These are phyloP conservation scores for Pezicula radicicola DNA, from an alignment of 2,329 filamentous ascomycete species.

Conservation along the genomic window DNA sequence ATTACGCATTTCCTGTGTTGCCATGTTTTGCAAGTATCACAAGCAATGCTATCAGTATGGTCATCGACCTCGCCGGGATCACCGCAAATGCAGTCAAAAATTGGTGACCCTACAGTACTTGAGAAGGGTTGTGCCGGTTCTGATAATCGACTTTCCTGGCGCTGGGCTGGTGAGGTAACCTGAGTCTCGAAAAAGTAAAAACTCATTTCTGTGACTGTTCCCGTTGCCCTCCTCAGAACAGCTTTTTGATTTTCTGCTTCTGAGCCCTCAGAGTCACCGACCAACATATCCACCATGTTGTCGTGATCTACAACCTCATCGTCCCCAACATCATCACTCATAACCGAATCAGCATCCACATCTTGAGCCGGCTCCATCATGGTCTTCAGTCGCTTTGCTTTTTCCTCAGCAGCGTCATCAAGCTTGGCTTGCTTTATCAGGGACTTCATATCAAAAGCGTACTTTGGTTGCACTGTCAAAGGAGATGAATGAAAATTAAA, in stretches of 20 bases:
- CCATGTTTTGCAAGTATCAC: slow-evolving; percentile 88
- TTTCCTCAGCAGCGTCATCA: slow-evolving; percentile 58
- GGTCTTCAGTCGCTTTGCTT: slow-evolving; percentile 37
- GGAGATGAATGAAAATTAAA: slow-evolving; percentile 36
- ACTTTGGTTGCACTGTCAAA: slow-evolving; percentile 48
- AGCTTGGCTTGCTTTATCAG: slow-evolving; percentile 57
- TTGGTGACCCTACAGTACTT: slow-evolving; percentile 16
- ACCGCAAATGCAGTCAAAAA: slow-evolving; percentile 88
- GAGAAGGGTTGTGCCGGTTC: slow-evolving; percentile 3
- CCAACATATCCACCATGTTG: too few species aligned
- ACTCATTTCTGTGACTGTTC: slow-evolving; percentile 44
- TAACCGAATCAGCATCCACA: slow-evolving; percentile 20
- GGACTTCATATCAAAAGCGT: slow-evolving; percentile 61
- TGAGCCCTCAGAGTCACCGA: slow-evolving; percentile 13
- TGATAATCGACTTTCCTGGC: slow-evolving; percentile 7
- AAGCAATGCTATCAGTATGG: slow-evolving; percentile 86
- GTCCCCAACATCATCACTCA: slow-evolving; percentile 1
- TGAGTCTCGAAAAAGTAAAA: slow-evolving; percentile 54
- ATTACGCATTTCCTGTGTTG: slow-evolving; percentile 87
- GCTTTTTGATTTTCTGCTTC: slow-evolving; percentile 42
- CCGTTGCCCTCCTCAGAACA: slow-evolving; percentile 60
- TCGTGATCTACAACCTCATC: too few species aligned
- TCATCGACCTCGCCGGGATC: slow-evolving; percentile 87
- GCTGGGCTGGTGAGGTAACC: background rate
- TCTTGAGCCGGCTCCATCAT: slow-evolving; percentile 26